phyloP scores from a whole-genome alignment of 495 filamentous ascomycete species.

The Geopyxis carbonaria region DNA sequence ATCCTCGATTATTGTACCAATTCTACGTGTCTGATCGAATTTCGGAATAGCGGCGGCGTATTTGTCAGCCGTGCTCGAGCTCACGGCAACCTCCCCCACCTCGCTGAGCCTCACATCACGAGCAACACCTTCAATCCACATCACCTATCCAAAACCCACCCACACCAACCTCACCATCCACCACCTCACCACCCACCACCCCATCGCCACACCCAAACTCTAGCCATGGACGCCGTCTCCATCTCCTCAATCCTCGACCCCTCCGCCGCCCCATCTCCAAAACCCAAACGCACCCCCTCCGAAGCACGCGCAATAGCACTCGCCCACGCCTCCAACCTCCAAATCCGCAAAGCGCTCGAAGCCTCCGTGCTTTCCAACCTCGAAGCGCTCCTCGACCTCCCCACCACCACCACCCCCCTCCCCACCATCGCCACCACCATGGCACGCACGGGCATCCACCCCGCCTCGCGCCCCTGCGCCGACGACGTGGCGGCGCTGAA shows the following conservation, averaged over 20 bases:
- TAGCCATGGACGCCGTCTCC: background rate
- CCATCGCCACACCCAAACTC: too few species aligned
- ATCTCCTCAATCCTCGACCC: conserved; percentile 20
- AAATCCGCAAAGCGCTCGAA: conserved; percentile 59
- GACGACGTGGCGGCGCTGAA: conserved; percentile 32
- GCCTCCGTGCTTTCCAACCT: conserved; percentile 50
- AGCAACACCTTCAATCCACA: too few species aligned
- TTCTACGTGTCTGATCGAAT: too few species aligned
- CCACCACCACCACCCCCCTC: conserved; percentile 34
- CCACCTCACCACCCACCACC: too few species aligned
- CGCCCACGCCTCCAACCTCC: conserved; percentile 62
- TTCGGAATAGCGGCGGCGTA: too few species aligned
- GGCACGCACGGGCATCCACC: too few species aligned
- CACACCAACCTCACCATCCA: too few species aligned
- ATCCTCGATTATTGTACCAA: too few species aligned
- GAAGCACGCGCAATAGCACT: conserved; percentile 47
- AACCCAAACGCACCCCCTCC: conserved; percentile 30
- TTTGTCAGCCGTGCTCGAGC: too few species aligned
- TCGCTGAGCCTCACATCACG: too few species aligned
- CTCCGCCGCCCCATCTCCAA: conserved; percentile 24
- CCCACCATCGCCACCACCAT: conserved; percentile 13
- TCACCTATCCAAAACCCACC: too few species aligned
- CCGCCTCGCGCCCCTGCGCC: background rate
- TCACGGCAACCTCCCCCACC: too few species aligned
- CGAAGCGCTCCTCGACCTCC: conserved; percentile 47